Conservation (phyloP, 345 rosid genomes). For the Citrus sp. region DNA sequence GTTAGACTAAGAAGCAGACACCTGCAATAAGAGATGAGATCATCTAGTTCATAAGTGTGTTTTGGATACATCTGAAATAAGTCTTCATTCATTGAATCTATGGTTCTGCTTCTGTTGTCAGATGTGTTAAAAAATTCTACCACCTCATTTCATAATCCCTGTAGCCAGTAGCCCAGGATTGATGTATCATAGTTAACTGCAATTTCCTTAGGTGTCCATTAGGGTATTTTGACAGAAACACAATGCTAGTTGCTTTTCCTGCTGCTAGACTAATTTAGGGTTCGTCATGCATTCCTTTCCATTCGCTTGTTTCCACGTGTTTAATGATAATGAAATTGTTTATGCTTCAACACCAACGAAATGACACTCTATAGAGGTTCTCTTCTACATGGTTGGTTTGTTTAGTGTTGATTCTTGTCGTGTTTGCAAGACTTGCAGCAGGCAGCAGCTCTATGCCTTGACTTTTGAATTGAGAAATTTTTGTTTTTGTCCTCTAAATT, state of each 20-base stretch:
- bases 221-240: not conserved
- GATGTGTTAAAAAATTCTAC: not conserved
- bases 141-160: not conserved
- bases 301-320: not conserved
- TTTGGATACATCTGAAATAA: not conserved
- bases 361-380: not conserved
- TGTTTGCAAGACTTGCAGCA: not conserved
- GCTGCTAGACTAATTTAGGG: not conserved
- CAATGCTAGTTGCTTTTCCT: not conserved
- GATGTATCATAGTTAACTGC: not conserved
- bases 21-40: not conserved
- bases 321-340: too few relatives aligned
- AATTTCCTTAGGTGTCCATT: not conserved
- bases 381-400: not conserved
- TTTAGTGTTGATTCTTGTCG: not conserved
- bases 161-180: not conserved
- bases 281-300: not conserved
- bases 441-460: not conserved
- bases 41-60: not conserved
- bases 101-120: not conserved
- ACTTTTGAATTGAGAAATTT: not conserved
- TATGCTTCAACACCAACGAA: not conserved
- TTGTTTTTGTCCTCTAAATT: not conserved
- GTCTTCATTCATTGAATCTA: not conserved
- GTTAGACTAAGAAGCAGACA: not conserved